Evolutionary conservation across 345 rosid genomes (phyloP), one percentile per base, ranked within the genome.

Genomic region (Ceriops zippeliana): DNA sequence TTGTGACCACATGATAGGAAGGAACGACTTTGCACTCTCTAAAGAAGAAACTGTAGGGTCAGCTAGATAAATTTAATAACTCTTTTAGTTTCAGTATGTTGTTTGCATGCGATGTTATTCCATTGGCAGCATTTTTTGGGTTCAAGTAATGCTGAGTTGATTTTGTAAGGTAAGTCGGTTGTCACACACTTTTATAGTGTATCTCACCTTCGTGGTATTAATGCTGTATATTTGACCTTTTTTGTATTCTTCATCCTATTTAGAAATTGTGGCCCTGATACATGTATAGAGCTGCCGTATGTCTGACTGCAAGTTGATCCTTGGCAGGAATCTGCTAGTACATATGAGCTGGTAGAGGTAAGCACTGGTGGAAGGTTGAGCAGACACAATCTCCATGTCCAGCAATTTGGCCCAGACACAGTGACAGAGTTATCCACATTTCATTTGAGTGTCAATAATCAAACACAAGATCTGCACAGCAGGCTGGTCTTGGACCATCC

Each of bases 331-430:
- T 69, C 86, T 37, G 75, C 79, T 69, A 95, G 99, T 76, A 68
- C 68, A 28, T 95, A 91, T 68, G 90, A 90, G 71, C 93, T 95
- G 24, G 89, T 86, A 19, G 99, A 95, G 85, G 84, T 90, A 70
- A 91, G 99, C 75, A 87, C 89, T 1, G 99, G 99, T 10, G 98
- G 99, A 61, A 91, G 78, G 74, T 74, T 95, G 58, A 90, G 99
- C 78, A 83, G 99, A 76, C 98, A 95, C 82, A 91, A 90, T 81
- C 82, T 91, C 65, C 96, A 90, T 75, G 87, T 91, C 56, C 96
- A 90, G 68, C 98, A 95, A 75, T 71, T 89, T 30, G 97, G 99
- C 31, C 88, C 97, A 7, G 96, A 86, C 56, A 95, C 99, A 0
- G 54, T n/a, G n/a, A 95, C 97, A 15, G 90, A 89, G 70, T 63